These are phyloP conservation scores for Pythium aphanidermatum DNA, from an alignment of 352 stramenopile species.

Conservation along the genomic window DNA sequence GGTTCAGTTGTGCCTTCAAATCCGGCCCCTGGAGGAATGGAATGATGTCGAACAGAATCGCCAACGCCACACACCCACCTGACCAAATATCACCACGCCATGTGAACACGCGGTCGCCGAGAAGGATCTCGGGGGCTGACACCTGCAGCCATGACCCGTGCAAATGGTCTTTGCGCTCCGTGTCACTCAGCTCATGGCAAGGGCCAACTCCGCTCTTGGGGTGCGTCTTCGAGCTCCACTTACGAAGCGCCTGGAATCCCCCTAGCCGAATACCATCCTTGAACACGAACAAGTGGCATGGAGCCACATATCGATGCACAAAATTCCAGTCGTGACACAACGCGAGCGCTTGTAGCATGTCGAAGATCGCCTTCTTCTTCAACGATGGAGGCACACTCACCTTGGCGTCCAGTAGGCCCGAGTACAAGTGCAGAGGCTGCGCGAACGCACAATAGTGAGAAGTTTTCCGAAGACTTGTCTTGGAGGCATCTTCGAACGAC, in stretches of 20 bases:
- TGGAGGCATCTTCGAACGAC: conserved; percentile 3
- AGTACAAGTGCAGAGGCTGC: conserved; percentile 71
- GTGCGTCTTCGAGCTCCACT: conserved; percentile 12
- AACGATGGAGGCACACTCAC: conserved; percentile 32
- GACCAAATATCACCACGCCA: conserved; percentile 78
- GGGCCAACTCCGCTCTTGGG: conserved; percentile 11
- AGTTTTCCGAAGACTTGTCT: conserved; percentile 3
- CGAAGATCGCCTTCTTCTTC: conserved; percentile 64
- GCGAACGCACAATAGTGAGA: conserved; percentile 76
- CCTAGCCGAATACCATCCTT: conserved; percentile 55
- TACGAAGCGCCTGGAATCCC: conserved; percentile 61
- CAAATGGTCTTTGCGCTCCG: conserved; percentile 70
- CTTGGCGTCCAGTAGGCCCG: conserved; percentile 63
- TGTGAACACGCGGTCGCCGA: conserved; percentile 62
- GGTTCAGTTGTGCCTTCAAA: conserved; percentile 56
- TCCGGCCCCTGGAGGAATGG: conserved; percentile 62
- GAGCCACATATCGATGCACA: conserved; percentile 73
- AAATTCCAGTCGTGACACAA: conserved; percentile 64
- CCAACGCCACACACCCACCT: conserved; percentile 51
- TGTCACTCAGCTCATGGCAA: conserved; percentile 62
- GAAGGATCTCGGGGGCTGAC: conserved; percentile 63
- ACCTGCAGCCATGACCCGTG: conserved; percentile 59
- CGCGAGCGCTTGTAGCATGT: conserved; percentile 56
- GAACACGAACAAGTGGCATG: conserved; percentile 70
- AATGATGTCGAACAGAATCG: conserved; percentile 57